These are phyloP conservation scores for Aspergillus avenaceus DNA, from an alignment of 495 filamentous ascomycete species.

Conservation along the genomic window DNA sequence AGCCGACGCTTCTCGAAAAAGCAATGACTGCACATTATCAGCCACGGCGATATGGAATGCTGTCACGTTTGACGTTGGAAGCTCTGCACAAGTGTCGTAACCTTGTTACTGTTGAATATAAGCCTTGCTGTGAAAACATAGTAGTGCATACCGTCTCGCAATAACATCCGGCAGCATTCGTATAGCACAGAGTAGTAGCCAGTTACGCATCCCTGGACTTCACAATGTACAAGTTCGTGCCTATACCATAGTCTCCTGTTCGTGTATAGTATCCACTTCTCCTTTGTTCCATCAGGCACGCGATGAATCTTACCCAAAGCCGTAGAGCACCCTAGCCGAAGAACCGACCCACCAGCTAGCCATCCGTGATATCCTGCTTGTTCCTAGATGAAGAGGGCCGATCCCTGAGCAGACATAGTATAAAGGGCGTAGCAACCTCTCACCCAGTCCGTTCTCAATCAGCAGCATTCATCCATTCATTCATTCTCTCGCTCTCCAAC, in stretches of 20 bases:
- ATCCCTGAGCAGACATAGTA: conserved; percentile 11
- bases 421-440: conserved; percentile 9
- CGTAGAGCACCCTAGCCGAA: background rate
- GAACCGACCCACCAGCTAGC: conserved; percentile 18
- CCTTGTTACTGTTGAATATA: too few relatives aligned
- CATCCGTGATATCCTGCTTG: background rate
- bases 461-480: conserved; percentile 15
- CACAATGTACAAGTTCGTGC: too few relatives aligned
- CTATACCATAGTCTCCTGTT: background rate
- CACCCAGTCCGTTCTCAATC: conserved; percentile 2
- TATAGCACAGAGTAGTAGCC: too few relatives aligned
- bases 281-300: background rate
- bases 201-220: too few relatives aligned
- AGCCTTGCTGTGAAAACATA: too few relatives aligned
- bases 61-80: too few relatives aligned
- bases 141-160: too few relatives aligned
- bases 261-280: conserved; percentile 5
- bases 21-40: background rate
- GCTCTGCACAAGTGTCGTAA: too few relatives aligned
- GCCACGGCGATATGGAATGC: too few relatives aligned
- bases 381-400: conserved; percentile 1
- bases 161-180: too few relatives aligned
- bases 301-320: background rate
- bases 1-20: background rate
- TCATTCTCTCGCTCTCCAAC: conserved; percentile 21